Percentiles rank a stretch among this genome's conserved stretches.
phyloP scores from a whole-genome alignment of 495 filamentous ascomycete genomes.

The Amniculicola lignicola region DNA sequence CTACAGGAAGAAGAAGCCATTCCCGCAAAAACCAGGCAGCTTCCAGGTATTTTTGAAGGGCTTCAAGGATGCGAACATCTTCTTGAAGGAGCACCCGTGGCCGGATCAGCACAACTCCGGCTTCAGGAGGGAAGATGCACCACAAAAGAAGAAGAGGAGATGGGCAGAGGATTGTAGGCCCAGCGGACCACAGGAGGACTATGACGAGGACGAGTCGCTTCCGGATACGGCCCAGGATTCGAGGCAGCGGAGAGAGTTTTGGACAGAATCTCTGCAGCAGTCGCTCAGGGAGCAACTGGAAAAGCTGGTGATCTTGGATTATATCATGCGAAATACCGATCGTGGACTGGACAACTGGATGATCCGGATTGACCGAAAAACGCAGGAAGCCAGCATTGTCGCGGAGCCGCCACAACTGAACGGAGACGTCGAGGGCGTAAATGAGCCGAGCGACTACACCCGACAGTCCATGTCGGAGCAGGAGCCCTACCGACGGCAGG shows the following conservation, averaged over 20 bases:
- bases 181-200: slow-evolving; percentile 60
- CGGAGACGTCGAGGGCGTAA: slow-evolving; percentile 44
- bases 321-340: slow-evolving; percentile 99
- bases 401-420: slow-evolving; percentile 75
- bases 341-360: slow-evolving; percentile 99
- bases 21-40: slow-evolving; percentile 91
- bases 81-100: slow-evolving; percentile 93
- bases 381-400: slow-evolving; percentile 75
- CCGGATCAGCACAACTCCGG: slow-evolving; percentile 86
- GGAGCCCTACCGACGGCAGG: slow-evolving; percentile 71
- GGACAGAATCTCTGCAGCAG: slow-evolving; percentile 87
- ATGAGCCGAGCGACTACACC: slow-evolving; percentile 23
- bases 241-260: slow-evolving; percentile 61
- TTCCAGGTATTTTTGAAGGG: slow-evolving; percentile 97
- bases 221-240: slow-evolving; percentile 45
- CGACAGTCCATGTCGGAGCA: slow-evolving; percentile 30
- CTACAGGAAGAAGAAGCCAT: slow-evolving; percentile 77
- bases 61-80: slow-evolving; percentile 94
- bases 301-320: slow-evolving; percentile 96
- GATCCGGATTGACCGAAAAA: slow-evolving; percentile 89
- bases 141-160: slow-evolving; percentile 56
- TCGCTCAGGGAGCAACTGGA: slow-evolving; percentile 92
- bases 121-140: slow-evolving; percentile 66
- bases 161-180: slow-evolving; percentile 89
- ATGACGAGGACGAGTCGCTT: slow-evolving; percentile 63